Evolutionary conservation across 345 rosid genomes (phyloP), one percentile per base, ranked within the genome.

Genomic region (Raphanus sativus): DNA sequence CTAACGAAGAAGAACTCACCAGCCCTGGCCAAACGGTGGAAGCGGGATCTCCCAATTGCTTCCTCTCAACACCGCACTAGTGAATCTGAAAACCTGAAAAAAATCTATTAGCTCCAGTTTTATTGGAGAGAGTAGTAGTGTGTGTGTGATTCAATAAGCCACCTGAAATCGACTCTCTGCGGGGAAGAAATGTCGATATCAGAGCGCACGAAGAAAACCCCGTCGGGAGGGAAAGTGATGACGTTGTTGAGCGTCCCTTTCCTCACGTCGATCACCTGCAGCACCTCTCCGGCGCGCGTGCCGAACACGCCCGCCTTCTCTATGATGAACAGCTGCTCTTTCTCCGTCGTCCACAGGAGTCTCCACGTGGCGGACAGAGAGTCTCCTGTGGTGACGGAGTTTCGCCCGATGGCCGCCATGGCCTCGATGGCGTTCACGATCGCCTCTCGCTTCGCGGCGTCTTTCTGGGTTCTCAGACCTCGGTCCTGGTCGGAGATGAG

Each of bases 21-120:
- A 94, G 63, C 98, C 98, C 85, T 88, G 83, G 75, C 97, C 97
- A 71, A 89, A 91, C 6, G 98, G 97, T 55, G 98, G 97, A 80
- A 94, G 78, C 3, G 94, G 97, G 30, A 91, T 54, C 86, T 91
- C 96, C 97, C 96, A 91, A 32, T 25, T 80, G 70, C 67, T 82
- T 59, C 88, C 96, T 40, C 94, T 85, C 30, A 94, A 75, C 71
- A 91, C 91, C 2, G 98, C 98, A 21, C 93, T 85, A 8, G 83
- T 91, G 77, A 94, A 93, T 77, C 96, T 88, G 77, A 21, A 21
- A 21, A 21, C 21, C 21, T 21, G 21, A 21, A 21, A 21, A 21
- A 21, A 21, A 21, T 21, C 21, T 21, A 21, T 21, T 21, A 21
- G 21, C 21, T 21, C 21, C 21, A 21, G 21, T 21, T 21, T 21